phyloP scores from a whole-genome alignment of 257 asterid species.

The Cinchona pubescens region DNA sequence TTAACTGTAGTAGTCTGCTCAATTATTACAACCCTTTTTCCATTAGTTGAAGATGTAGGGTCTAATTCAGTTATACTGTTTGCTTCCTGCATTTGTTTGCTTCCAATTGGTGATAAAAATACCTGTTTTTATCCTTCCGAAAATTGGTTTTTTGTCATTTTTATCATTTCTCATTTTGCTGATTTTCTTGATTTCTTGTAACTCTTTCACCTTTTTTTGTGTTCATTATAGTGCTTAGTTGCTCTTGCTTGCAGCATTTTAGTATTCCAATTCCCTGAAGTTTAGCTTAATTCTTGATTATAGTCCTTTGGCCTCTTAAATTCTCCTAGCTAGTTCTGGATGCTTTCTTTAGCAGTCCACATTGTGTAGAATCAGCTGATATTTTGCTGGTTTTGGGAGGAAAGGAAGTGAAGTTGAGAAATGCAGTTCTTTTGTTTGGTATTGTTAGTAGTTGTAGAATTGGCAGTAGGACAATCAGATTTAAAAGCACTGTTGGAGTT shows the following conservation, averaged over 20 bases:
- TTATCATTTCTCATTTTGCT: not conserved
- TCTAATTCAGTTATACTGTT: not conserved
- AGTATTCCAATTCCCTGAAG: not conserved
- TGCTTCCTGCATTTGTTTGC: not conserved
- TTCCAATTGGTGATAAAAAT: not conserved
- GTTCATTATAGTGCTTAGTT: not conserved
- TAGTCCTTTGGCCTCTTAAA: not conserved
- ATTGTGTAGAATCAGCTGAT: not conserved
- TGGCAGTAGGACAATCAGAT: slow-evolving; percentile 49
- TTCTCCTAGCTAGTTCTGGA: not conserved
- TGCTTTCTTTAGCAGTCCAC: not conserved
- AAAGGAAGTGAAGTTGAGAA: slow-evolving; percentile 19
- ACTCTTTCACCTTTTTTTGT: not conserved
- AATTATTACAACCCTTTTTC: not conserved
- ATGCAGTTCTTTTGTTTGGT: slow-evolving; percentile 52
- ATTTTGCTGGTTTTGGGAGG: slow-evolving; percentile 4
- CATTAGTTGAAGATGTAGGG: slow-evolving; percentile 3
- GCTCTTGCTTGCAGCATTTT: not conserved
- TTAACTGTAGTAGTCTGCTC: not conserved
- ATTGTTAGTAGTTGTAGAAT: slow-evolving; percentile 33
- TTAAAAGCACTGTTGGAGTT: slow-evolving; percentile 55
- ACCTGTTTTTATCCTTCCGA: not conserved
- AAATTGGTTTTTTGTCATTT: slow-evolving; percentile 2
- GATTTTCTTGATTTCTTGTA: not conserved
- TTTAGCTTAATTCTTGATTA: not conserved